A percentile compares a stretch with the other conserved stretches of the same genome.
phyloP scores from a whole-genome alignment of 2,329 filamentous ascomycete species.

The Passalora sequoiae region DNA sequence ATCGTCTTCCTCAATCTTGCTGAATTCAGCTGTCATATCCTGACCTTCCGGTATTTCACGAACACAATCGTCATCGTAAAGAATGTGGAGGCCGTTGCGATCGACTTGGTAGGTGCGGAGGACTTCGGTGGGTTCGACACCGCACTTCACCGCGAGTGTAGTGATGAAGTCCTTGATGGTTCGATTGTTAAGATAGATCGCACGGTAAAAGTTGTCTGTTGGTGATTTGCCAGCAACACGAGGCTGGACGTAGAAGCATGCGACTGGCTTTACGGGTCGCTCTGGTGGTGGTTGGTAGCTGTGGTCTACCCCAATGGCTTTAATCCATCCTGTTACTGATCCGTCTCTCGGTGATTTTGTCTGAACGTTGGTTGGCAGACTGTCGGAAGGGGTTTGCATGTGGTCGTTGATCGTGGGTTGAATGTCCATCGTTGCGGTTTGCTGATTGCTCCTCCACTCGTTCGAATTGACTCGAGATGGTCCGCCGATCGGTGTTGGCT shows the following conservation, averaged over 20 bases:
- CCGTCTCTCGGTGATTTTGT: slow-evolving; percentile 56
- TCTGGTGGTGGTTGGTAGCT: slow-evolving; percentile 76
- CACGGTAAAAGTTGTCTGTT: slow-evolving; percentile 65
- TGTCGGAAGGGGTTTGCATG: slow-evolving; percentile 44
- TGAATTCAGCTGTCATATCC: slow-evolving; percentile 71
- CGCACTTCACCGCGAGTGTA: slow-evolving; percentile 72
- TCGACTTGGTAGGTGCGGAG: slow-evolving; percentile 67
- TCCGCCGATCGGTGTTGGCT: slow-evolving; percentile 40
- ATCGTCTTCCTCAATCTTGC: slow-evolving; percentile 54
- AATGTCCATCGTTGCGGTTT: slow-evolving; percentile 49
- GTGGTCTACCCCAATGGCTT: slow-evolving; percentile 83
- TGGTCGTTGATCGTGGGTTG: slow-evolving; percentile 40
- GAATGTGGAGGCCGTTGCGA: slow-evolving; percentile 69
- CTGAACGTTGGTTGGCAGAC: slow-evolving; percentile 52
- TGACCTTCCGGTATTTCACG: slow-evolving; percentile 81
- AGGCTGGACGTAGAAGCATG: slow-evolving; percentile 78
- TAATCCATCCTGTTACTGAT: slow-evolving; percentile 75
- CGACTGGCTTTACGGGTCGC: slow-evolving; percentile 65
- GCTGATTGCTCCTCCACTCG: slow-evolving; percentile 49
- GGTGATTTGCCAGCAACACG: slow-evolving; percentile 45
- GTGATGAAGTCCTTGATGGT: slow-evolving; percentile 68
- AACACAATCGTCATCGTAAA: slow-evolving; percentile 87
- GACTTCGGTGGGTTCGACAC: slow-evolving; percentile 67
- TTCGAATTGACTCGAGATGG: slow-evolving; percentile 43
- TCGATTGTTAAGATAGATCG: slow-evolving; percentile 76